Conservation (phyloP, 2,329 filamentous ascomycete species). For the Colletotrichum eremochloae region DNA sequence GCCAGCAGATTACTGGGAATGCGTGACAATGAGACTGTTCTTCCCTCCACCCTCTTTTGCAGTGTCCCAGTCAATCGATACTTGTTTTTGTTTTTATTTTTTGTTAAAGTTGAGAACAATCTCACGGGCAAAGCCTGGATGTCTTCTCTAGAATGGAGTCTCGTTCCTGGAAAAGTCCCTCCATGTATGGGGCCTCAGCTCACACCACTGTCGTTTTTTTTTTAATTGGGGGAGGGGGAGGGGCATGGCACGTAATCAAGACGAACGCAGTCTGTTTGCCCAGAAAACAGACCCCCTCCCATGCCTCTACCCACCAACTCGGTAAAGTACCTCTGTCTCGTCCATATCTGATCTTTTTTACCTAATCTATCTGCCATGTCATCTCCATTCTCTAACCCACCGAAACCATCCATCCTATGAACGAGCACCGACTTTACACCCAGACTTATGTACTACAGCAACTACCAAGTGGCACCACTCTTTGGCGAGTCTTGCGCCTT, state of each 20-base stretch:
- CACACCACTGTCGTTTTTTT: not conserved
- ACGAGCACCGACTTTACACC: not conserved
- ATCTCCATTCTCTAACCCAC: constrained; percentile 17
- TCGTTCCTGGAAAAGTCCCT: not conserved
- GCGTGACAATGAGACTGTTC: not conserved
- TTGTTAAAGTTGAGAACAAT: not conserved
- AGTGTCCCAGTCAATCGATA: not conserved
- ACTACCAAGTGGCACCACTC: not conserved
- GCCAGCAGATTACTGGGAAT: not conserved
- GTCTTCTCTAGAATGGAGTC: not conserved
- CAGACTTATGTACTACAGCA: not conserved
- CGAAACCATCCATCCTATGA: constrained; percentile 22
- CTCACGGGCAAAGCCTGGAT: not conserved
- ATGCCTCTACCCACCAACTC: constrained; percentile 1
- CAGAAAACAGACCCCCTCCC: not conserved
- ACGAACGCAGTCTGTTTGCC: constrained; percentile 3
- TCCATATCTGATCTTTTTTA: constrained; percentile 8
- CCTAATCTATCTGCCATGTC: constrained; percentile 21
- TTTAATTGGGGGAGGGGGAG: not conserved
- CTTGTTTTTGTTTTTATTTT: not conserved
- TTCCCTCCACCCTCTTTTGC: not conserved
- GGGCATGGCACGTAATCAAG: not conserved
- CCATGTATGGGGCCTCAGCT: not conserved
- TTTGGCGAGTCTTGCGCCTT: not conserved
- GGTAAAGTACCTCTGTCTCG: not conserved